These are phyloP conservation scores for Ricinus communis DNA, from an alignment of 345 rosid species.

Conservation along the genomic window DNA sequence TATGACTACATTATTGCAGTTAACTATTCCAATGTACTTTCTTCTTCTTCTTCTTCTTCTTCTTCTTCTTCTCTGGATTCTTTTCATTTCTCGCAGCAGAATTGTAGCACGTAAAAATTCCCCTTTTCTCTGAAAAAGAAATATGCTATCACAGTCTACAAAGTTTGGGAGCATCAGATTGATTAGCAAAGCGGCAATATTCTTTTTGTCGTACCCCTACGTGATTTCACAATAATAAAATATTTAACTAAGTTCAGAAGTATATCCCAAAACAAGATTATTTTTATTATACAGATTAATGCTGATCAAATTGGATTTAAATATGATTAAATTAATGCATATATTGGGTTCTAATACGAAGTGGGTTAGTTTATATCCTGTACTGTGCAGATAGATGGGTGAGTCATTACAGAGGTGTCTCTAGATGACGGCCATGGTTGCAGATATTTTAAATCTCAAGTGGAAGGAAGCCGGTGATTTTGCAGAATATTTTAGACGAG, in stretches of 20 bases:
- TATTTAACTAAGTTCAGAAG: too few relatives aligned
- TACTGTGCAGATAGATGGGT: too few relatives aligned
- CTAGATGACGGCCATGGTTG: too few relatives aligned
- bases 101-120: background rate
- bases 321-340: background rate
- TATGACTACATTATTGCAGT: too few relatives aligned
- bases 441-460: slow-evolving; percentile 12
- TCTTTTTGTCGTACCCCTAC: background rate
- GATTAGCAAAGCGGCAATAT: background rate
- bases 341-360: too few relatives aligned
- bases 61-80: too few relatives aligned
- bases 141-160: background rate
- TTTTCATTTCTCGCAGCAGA: too few relatives aligned
- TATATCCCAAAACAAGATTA: too few relatives aligned
- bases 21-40: too few relatives aligned
- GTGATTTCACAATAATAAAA: background rate
- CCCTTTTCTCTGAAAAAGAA: background rate
- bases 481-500: background rate
- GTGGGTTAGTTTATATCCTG: background rate
- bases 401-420: background rate
- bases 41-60: too few relatives aligned
- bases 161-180: slow-evolving; percentile 3
- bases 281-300: too few relatives aligned
- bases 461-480: slow-evolving; percentile 17
- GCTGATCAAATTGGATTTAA: background rate